Evolutionary conservation across 2,329 filamentous ascomycete genomes (phyloP).

Genomic region (Elsinoe perseae): DNA sequence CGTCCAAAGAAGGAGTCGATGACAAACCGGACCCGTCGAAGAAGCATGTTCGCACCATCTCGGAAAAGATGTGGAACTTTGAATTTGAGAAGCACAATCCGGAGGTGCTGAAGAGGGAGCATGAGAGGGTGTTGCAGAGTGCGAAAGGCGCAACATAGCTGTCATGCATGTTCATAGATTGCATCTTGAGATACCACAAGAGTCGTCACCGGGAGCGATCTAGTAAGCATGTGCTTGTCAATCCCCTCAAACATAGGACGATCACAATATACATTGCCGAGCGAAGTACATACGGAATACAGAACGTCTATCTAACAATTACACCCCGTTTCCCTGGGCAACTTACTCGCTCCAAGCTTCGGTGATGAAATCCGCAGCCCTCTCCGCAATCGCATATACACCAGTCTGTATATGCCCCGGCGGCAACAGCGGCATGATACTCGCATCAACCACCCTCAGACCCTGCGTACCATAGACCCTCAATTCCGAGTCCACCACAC

Average conservation of each 20-base stretch:
- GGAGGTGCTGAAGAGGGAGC: slow-evolving; percentile 26
- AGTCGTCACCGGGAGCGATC: too few relatives aligned
- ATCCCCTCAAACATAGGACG: background rate
- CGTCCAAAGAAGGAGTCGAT: slow-evolving; percentile 29
- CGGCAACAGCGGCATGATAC: slow-evolving; percentile 25
- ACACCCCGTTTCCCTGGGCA: background rate
- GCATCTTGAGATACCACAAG: background rate
- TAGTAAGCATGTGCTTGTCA: too few relatives aligned
- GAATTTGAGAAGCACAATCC: slow-evolving; percentile 31
- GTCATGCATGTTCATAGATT: background rate
- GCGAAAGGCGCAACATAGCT: too few relatives aligned
- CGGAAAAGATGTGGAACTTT: slow-evolving; percentile 36
- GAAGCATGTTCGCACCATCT: slow-evolving; percentile 27
- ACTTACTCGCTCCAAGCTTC: background rate
- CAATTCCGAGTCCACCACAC: slow-evolving; percentile 27
- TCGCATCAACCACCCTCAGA: slow-evolving; percentile 30
- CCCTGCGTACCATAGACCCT: slow-evolving; percentile 27
- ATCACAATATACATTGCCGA: background rate
- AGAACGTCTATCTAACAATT: background rate
- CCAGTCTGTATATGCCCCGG: slow-evolving; percentile 22
- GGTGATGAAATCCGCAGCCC: slow-evolving; percentile 17
- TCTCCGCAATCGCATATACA: slow-evolving; percentile 24
- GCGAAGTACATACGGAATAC: background rate
- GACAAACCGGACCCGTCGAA: background rate
- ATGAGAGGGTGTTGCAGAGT: slow-evolving; percentile 17